Evolutionary conservation across 768 basidiomycete genomes (phyloP), one percentile per base, ranked within the genome.

Genomic region (Tephrocybe sp.): DNA sequence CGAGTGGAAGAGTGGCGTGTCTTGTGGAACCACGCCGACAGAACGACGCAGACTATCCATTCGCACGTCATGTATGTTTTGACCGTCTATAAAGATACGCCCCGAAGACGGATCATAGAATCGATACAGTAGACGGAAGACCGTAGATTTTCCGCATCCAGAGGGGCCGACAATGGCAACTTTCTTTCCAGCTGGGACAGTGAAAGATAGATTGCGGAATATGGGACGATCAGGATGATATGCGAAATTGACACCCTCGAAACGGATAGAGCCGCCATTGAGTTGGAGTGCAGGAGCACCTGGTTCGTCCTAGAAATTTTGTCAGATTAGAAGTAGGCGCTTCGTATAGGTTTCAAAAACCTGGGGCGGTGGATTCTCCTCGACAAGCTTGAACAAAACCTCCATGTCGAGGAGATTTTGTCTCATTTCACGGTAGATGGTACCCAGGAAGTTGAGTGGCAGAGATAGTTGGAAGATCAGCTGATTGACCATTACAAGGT

Each of bases 401-500:
- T 97, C 95, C 94, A 99, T 97, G 65, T 99, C 97, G 40, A 99
- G 78, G 34, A 99, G 69, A 63, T 93, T 95, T 63, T 99, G 97
- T 34, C 94, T 77, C 68, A 98, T 82, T 64, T 99, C 97, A 41
- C 97, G 91, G 61, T 99, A 99, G 44, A 99, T 94, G 1, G 94
- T 91, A 1, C 92, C 97, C 51, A 99, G 72, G 70, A 99, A 99
- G 69, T 98, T 98, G 53, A 99, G 82, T 3, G 97, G 97, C 25
- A 98, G 71, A 0, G 94, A 97, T 0, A 99, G 73, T 62, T 99
- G 97, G 74, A 99, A 99, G 27, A 98, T 93, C 21, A 99, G 78
- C 63, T 97, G 95, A 67, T 99, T 99, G 58, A 97, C 88, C 95
- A 99, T 98, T 57, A 99, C 97, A 12, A 99, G 80, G 61, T 99